phyloP scores from a whole-genome alignment of 805 yeast species.

The Spathaspora girioi region DNA sequence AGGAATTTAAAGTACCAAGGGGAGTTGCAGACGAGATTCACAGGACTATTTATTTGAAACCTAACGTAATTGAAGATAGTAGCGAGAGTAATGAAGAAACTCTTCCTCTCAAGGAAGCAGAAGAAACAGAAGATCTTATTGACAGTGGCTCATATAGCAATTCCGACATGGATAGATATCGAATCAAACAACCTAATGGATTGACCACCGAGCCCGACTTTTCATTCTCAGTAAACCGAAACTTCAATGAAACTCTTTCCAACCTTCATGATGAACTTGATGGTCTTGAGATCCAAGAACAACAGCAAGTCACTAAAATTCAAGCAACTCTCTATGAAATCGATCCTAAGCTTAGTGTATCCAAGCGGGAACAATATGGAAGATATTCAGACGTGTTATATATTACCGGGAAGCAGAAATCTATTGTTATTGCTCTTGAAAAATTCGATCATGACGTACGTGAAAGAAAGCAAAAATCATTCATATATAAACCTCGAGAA shows the following conservation, averaged over 20 bases:
- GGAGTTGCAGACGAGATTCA: conserved; percentile 41
- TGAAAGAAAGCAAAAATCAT: conserved; percentile 37
- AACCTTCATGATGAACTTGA: conserved; percentile 32
- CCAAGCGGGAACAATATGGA: conserved; percentile 26
- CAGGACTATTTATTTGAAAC: conserved; percentile 20
- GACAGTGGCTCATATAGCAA: conserved; percentile 15
- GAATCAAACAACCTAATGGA: conserved; percentile 6
- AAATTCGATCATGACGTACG: conserved; percentile 19
- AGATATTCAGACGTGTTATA: conserved; percentile 43
- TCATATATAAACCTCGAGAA: conserved; percentile 42
- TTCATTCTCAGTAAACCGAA: conserved; percentile 30
- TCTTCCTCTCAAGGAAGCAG: background rate
- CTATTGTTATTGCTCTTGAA: conserved; percentile 17
- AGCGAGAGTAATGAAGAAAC: conserved; percentile 1
- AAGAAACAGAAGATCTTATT: conserved; percentile 1
- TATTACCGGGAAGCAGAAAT: conserved; percentile 38
- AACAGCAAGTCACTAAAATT: conserved; percentile 16
- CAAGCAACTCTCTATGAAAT: conserved; percentile 15
- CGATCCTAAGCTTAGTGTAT: conserved; percentile 28
- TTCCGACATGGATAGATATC: conserved; percentile 19
- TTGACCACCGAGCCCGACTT: conserved; percentile 9
- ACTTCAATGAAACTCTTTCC: conserved; percentile 27
- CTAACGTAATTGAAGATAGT: conserved; percentile 5
- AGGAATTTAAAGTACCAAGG: conserved; percentile 34
- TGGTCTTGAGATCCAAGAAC: conserved; percentile 22